Base-by-base conservation (phyloP, 352 stramenopile genomes). In the Phytophthora agathidicida region DNA sequence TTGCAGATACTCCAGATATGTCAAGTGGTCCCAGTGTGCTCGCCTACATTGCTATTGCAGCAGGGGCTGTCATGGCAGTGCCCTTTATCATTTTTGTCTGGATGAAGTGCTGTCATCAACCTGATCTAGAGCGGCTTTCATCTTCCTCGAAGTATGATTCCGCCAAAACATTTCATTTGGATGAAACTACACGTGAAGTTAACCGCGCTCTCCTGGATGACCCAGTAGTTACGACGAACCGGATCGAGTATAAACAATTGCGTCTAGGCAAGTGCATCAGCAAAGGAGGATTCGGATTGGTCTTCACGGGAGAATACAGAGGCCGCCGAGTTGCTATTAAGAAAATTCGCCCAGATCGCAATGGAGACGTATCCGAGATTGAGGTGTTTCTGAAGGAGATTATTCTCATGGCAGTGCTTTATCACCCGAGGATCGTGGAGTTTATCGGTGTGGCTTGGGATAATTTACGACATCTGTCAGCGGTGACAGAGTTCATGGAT, bases 401-500 rank as follows among this genome's bases (percentile, higher is more conserved):
- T 26, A 58, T 62, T 11, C 39, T 75, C 1, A 78, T 88, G 67
- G 69, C 67, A 20, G 54, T 72, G 31, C 46, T 75, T 8, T 72
- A 75, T 33, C 61, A 75, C 16, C 56, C 67, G 22, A 39, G 67
- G 13, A 66, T 75, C 9, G 67, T 72, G 23, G 62, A 75, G 43
- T 72, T 71, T 47, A 60, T 75, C 32, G 67, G 67, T 3, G 62
- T 72, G n/a, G 57, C 52, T 3, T 72, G 67, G 67, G 78, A 86
- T 38, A 65, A 49, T 3, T 55, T 87, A 5, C 65, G 64, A 2
- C 74, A 88, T 30, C 20, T 90, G 1, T 71, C 62, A 13, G 70
- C 71, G 1, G 76, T 90, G 5, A 87, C 71, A 1, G 81, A 91
- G 67, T 80, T 77, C 36, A 88, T 91, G 81, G 77, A 83, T 7